Conservation (phyloP, 73 alveolate genomes). For the Blepharisma japonicum region DNA sequence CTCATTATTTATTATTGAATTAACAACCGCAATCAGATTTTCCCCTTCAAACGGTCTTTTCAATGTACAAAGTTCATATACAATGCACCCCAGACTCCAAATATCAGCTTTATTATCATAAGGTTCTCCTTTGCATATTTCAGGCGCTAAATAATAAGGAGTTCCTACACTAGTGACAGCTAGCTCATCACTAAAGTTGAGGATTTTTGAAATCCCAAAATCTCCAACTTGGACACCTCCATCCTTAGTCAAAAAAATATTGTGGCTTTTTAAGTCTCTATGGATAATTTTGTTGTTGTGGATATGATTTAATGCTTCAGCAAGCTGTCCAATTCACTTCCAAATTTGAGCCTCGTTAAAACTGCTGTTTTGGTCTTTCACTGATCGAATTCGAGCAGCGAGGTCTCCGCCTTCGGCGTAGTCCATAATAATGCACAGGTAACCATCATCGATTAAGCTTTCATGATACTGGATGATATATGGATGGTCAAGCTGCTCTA, state of each 20-base stretch:
- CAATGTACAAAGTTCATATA: conserved; percentile 60
- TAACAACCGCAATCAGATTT: conserved; percentile 38
- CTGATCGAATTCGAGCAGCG: conserved; percentile 49
- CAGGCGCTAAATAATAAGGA: conserved; percentile 63
- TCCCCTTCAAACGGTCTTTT: conserved; percentile 67
- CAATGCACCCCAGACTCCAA: conserved; percentile 59
- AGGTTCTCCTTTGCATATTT: conserved; percentile 42
- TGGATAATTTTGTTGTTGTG: conserved; percentile 75
- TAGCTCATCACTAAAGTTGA: conserved; percentile 57
- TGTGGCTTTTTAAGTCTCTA: conserved; percentile 78
- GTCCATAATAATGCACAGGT: conserved; percentile 80
- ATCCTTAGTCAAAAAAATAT: conserved; percentile 62
- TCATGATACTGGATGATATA: conserved; percentile 46
- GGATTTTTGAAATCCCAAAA: conserved; percentile 75
- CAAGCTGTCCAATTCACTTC: conserved; percentile 62
- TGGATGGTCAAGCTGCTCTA: conserved; percentile 47
- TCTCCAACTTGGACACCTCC: conserved; percentile 79
- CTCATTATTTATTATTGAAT: conserved; percentile 43
- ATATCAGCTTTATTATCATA: conserved; percentile 57
- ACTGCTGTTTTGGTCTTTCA: conserved; percentile 43
- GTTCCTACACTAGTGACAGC: conserved; percentile 71
- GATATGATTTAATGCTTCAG: conserved; percentile 71
- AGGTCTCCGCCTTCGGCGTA: conserved; percentile 85
- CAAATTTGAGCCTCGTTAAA: conserved; percentile 52
- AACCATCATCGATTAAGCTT: conserved; percentile 55